Evolutionary conservation across 2,329 filamentous ascomycete genomes (phyloP), one percentile per base, ranked within the genome.

Genomic region (Chalaropsis ovoidea): DNA sequence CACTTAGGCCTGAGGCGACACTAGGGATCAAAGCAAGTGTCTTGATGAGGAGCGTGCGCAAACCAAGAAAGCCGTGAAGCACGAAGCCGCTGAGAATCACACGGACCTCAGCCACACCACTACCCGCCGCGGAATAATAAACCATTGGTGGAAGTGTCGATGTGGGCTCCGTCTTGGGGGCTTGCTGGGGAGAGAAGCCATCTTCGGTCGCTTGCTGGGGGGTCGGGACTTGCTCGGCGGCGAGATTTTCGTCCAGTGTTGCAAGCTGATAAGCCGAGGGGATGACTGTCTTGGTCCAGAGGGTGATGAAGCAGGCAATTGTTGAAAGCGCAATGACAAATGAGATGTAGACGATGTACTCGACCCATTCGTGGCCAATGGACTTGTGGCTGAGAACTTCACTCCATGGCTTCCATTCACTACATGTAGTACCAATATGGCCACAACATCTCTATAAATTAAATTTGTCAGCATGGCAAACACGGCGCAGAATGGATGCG

Each of bases 51-150:
- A 99, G 80, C 0, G 94, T 97, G 72, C 88, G 89, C 47, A 95
- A 75, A 70, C 94, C 94, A 7, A 99, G 82, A 73, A 97, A 97
- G 0, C 94, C 93, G 78, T 97, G 94, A 65, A 99, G 79, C 65
- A 99, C 93, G 72, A 97, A 99, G 5, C 94, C 94, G 71, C 91
- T 96, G n/a, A 97, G 82, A 67, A 97, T 97, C 67, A 97, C 94
- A 69, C 94, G 92, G 65, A 97, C 93, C 77, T 99, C 94, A 6
- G 94, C 94, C 13, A 99, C 94, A 71, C 94, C 94, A 75, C 91
- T 96, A 61, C 94, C 94, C 52, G 93, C 93, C 67, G 93, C 94
- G 7, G 94, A 92, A 74, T 96, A 99, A 75, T 96, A 99, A 4
- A 93, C 82, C 87, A 95, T 95, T 0, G 90, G 88, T 1, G 87